phyloP scores from a whole-genome alignment of 768 basidiomycete genomes.

The Xerocomellus chrysenteron region DNA sequence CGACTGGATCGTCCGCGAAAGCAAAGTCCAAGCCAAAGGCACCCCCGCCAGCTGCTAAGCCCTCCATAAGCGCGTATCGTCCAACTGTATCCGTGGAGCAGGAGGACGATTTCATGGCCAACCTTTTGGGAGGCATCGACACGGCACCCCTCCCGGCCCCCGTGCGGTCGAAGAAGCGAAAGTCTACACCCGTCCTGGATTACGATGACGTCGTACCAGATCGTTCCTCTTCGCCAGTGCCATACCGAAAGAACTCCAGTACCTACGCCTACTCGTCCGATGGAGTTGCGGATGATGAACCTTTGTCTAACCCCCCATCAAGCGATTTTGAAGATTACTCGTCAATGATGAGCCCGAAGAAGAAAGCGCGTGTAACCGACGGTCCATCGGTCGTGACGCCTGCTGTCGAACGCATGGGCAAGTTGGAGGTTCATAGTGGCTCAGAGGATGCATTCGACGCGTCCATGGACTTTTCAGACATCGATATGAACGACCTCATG shows the following conservation, averaged over 20 bases:
- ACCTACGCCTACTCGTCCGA: slow-evolving; percentile 41
- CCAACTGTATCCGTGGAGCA: slow-evolving; percentile 72
- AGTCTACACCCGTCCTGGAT: slow-evolving; percentile 52
- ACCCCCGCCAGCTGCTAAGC: slow-evolving; percentile 49
- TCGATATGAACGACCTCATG: slow-evolving; percentile 55
- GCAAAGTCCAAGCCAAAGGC: slow-evolving; percentile 43
- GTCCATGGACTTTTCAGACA: slow-evolving; percentile 54
- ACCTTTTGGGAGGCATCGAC: slow-evolving; percentile 74
- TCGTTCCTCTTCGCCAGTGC: slow-evolving; percentile 41
- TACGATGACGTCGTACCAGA: slow-evolving; percentile 29
- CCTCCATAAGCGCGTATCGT: slow-evolving; percentile 78
- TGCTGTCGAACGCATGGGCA: slow-evolving; percentile 55
- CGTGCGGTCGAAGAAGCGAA: slow-evolving; percentile 58
- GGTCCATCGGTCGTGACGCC: slow-evolving; percentile 48
- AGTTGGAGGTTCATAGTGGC: slow-evolving; percentile 57
- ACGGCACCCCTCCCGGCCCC: slow-evolving; percentile 39
- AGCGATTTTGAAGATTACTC: slow-evolving; percentile 54
- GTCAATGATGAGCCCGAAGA: slow-evolving; percentile 62
- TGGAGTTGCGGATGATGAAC: slow-evolving; percentile 25
- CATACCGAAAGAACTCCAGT: slow-evolving; percentile 29
- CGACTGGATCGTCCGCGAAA: slow-evolving; percentile 25
- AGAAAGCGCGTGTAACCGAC: slow-evolving; percentile 50
- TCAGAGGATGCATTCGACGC: slow-evolving; percentile 50
- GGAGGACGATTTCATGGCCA: slow-evolving; percentile 88
- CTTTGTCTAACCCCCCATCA: slow-evolving; percentile 33